These are phyloP conservation scores for Hypoxylon subgilvum DNA, from an alignment of 495 filamentous ascomycete species.

Conservation along the genomic window DNA sequence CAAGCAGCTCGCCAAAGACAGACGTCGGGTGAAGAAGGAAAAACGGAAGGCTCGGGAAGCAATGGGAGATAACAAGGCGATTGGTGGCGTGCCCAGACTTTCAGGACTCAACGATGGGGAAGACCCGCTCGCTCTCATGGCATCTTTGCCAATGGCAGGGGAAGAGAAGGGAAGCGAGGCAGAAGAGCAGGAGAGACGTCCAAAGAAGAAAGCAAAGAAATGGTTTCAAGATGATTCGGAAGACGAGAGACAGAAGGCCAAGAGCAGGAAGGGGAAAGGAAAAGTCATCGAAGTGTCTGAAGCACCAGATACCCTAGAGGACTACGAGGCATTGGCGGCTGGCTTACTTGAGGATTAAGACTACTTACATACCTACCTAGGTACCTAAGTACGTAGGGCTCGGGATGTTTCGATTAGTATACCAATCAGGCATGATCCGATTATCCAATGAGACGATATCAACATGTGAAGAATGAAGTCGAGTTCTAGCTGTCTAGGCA, in stretches of 20 bases:
- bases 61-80: constrained; percentile 56
- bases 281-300: constrained; percentile 62
- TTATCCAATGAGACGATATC: constrained; percentile 6
- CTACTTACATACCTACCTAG: too few relatives aligned
- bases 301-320: constrained; percentile 83
- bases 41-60: constrained; percentile 80
- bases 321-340: constrained; percentile 86
- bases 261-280: constrained; percentile 53
- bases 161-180: constrained; percentile 37
- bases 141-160: constrained; percentile 56
- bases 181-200: constrained; percentile 49
- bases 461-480: constrained; percentile 3
- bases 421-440: constrained; percentile 8
- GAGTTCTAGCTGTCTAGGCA: neutral
- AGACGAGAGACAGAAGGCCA: constrained; percentile 51
- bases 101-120: constrained; percentile 44
- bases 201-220: constrained; percentile 49
- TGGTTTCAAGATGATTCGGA: constrained; percentile 52
- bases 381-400: neutral
- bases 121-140: constrained; percentile 57
- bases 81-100: constrained; percentile 42
- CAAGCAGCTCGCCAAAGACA: constrained; percentile 77
- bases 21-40: constrained; percentile 84
- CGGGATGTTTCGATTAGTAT: neutral
- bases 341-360: constrained; percentile 73